Conservation (phyloP, 768 basidiomycete species). For the Russula brevipes region DNA sequence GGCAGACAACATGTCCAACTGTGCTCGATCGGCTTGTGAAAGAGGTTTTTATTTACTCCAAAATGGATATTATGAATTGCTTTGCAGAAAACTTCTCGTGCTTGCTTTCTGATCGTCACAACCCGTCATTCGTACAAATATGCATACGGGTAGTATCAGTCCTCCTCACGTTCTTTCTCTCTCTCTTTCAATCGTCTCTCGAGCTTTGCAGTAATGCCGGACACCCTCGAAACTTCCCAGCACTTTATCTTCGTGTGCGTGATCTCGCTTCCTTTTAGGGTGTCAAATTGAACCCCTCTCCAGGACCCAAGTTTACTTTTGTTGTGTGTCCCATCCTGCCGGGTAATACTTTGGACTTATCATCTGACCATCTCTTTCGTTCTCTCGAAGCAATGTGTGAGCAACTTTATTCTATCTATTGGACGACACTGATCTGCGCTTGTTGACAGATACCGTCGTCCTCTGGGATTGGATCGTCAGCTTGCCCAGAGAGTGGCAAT, state of each 20-base stretch:
- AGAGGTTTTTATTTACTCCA: neutral
- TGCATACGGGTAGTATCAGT: neutral
- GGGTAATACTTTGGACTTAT: slow-evolving; percentile 23
- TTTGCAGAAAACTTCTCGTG: slow-evolving; percentile 8
- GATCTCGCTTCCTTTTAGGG: neutral
- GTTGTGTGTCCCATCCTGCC: slow-evolving; percentile 50
- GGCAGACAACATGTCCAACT: slow-evolving; percentile 3
- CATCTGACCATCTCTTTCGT: slow-evolving; percentile 31
- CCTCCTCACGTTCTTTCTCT: neutral
- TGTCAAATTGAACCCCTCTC: neutral
- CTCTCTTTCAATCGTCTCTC: neutral
- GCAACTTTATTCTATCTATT: slow-evolving; percentile 21
- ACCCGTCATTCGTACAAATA: slow-evolving; percentile 13
- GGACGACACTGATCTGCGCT: neutral
- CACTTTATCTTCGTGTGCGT: slow-evolving; percentile 72
- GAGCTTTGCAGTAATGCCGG: slow-evolving; percentile 33
- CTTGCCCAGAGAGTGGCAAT: slow-evolving; percentile 70
- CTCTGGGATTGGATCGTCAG: slow-evolving; percentile 85
- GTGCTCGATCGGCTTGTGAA: slow-evolving; percentile 6
- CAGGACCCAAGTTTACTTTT: slow-evolving; percentile 73
- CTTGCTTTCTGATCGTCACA: neutral
- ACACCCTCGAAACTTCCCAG: slow-evolving; percentile 53
- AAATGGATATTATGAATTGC: neutral
- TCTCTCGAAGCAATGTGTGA: slow-evolving; percentile 52
- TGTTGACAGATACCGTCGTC: slow-evolving; percentile 61